phyloP scores from a whole-genome alignment of 352 stramenopile genomes.

The Phytophthora capsici region DNA sequence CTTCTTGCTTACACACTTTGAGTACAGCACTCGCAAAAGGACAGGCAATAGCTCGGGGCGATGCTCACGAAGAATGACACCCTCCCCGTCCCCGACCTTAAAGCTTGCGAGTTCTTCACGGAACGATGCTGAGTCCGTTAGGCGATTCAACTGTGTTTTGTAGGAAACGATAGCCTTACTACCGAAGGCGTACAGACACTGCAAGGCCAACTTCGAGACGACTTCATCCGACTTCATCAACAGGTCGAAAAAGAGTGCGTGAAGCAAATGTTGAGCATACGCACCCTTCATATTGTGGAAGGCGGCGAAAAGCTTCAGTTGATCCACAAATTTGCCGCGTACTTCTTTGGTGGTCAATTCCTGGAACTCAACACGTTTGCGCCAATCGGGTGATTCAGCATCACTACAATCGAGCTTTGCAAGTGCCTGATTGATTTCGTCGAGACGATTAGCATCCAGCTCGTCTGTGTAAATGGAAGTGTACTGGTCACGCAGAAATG shows the following conservation, averaged over 20 bases:
- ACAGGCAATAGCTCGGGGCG: conserved; percentile 82
- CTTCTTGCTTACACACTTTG: conserved; percentile 90
- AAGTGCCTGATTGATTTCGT: conserved; percentile 58
- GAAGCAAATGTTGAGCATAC: conserved; percentile 79
- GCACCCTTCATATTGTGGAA: conserved; percentile 91
- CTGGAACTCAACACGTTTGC: conserved; percentile 34
- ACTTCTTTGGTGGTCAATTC: conserved; percentile 78
- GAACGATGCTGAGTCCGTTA: conserved; percentile 84
- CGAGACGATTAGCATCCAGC: conserved; percentile 45
- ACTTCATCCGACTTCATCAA: conserved; percentile 91
- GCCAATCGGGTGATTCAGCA: conserved; percentile 39
- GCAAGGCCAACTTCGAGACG: conserved; percentile 85
- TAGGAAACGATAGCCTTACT: conserved; percentile 86
- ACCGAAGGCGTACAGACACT: conserved; percentile 88
- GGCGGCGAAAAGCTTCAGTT: conserved; percentile 79
- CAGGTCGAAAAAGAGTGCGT: conserved; percentile 88
- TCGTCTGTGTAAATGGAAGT: conserved; percentile 77
- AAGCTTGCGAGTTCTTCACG: conserved; percentile 92
- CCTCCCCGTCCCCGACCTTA: conserved; percentile 74
- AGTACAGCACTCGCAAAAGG: conserved; percentile 90
- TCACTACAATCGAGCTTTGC: conserved; percentile 38
- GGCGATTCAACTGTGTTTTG: conserved; percentile 84
- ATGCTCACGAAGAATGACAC: conserved; percentile 83
- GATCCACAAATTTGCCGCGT: conserved; percentile 80
- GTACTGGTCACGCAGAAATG: conserved; percentile 88